Conservation (phyloP, 345 rosid species). For the Lepidium sativum region DNA sequence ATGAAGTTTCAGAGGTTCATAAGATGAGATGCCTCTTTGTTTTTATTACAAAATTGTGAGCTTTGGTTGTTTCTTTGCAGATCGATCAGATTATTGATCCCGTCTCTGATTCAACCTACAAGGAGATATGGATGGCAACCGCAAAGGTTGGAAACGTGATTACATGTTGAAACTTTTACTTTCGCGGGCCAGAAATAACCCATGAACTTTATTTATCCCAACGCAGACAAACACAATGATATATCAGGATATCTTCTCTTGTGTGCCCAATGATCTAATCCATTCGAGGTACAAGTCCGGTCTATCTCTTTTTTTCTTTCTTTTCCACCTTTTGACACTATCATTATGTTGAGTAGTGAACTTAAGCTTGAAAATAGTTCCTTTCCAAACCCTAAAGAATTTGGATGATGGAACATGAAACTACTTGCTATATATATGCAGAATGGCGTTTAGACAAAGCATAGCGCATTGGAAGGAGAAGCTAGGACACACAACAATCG, state of each 20-base stretch:
- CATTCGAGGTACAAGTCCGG: conserved; percentile 54
- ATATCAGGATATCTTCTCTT: conserved; percentile 89
- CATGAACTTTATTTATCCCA: neutral
- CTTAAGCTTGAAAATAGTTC: neutral
- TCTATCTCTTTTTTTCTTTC: neutral
- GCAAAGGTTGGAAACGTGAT: conserved; percentile 57
- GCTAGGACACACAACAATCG: conserved; percentile 79
- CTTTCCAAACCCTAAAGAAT: neutral
- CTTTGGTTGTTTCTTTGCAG: conserved; percentile 33
- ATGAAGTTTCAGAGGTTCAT: conserved; percentile 3
- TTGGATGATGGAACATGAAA: neutral
- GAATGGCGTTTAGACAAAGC: conserved; percentile 53
- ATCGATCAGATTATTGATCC: conserved; percentile 68
- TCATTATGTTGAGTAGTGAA: neutral
- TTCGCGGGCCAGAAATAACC: conserved; percentile 3
- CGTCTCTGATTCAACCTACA: conserved; percentile 75
- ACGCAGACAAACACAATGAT: conserved; percentile 74
- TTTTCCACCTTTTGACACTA: neutral
- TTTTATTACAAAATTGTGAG: neutral
- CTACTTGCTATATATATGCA: conserved; percentile 13
- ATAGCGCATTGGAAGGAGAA: conserved; percentile 62
- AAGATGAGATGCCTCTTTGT: neutral
- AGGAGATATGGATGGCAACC: conserved; percentile 71
- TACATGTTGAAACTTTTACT: neutral
- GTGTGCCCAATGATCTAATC: conserved; percentile 84